Percentiles rank a stretch among this genome's conserved stretches.
phyloP scores from a whole-genome alignment of 225 moss, liverwort and hornwort genomes.

The Neckera pumila region DNA sequence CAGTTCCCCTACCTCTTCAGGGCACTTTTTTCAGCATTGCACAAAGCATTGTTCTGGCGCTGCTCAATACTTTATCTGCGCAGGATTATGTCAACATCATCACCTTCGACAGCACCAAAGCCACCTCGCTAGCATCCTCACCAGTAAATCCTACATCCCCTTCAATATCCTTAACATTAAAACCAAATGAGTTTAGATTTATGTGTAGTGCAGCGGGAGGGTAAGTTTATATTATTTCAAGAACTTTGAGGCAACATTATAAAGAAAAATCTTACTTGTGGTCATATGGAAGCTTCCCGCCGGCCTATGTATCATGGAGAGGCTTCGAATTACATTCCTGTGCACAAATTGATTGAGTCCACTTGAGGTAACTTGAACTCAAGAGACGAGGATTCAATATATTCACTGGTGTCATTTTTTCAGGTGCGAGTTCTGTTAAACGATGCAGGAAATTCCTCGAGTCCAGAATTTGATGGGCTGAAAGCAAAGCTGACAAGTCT shows the following conservation, averaged over 20 bases:
- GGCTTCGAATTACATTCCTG: background rate
- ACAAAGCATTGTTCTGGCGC: background rate
- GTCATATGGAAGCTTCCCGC: background rate
- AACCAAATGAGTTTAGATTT: background rate
- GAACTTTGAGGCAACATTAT: background rate
- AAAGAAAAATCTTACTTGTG: background rate
- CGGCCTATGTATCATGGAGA: background rate
- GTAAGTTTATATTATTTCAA: background rate
- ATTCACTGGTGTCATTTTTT: background rate
- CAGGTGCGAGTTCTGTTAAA: background rate
- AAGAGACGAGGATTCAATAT: background rate
- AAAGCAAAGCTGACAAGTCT: background rate
- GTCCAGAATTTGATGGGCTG: background rate
- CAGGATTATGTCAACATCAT: conserved; percentile 8
- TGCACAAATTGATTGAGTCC: background rate
- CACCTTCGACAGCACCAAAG: background rate
- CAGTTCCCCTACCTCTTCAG: background rate
- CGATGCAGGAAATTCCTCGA: background rate
- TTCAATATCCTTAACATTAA: background rate
- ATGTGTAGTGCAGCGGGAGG: no score
- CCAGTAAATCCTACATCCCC: background rate
- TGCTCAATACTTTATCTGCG: background rate
- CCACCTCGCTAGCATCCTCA: background rate
- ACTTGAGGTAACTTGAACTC: background rate
- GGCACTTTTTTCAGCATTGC: background rate